Percentiles rank a stretch among this genome's conserved stretches.
Conservation (phyloP, 2,329 filamentous ascomycete species). For the Penicillium sp. region DNA sequence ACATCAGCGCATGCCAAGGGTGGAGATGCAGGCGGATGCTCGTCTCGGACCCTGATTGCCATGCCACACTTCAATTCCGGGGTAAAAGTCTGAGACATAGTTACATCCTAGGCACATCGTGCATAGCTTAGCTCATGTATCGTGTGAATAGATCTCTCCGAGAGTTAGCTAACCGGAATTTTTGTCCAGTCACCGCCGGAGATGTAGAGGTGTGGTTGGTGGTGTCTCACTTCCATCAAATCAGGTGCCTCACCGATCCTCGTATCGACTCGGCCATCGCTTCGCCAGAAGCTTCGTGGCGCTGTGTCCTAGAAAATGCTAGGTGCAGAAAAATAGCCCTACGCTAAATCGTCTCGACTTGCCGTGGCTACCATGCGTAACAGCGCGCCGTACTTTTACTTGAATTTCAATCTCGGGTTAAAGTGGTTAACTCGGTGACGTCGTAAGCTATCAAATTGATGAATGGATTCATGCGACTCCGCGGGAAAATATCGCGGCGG, state of each 20-base stretch:
- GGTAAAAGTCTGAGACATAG: conserved; percentile 18
- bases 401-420: background rate
- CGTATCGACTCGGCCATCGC: background rate
- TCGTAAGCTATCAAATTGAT: background rate
- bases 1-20: conserved; percentile 2
- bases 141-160: background rate
- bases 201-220: conserved; percentile 14
- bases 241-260: background rate
- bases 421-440: background rate
- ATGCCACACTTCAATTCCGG: conserved; percentile 3
- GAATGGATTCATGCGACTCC: background rate
- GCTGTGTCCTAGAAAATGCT: background rate
- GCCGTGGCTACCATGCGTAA: background rate
- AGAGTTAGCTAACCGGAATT: background rate
- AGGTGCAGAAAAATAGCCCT: background rate
- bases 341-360: too few relatives aligned
- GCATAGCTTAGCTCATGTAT: background rate
- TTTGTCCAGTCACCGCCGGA: conserved; percentile 2
- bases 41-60: background rate
- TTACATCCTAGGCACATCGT: conserved; percentile 19
- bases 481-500: background rate
- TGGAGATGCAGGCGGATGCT: background rate
- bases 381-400: conserved; percentile 7
- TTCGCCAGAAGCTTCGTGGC: background rate
- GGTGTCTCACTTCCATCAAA: conserved; percentile 14